phyloP scores from a whole-genome alignment of 2,329 filamentous ascomycete genomes.

The Penicillium sp. region DNA sequence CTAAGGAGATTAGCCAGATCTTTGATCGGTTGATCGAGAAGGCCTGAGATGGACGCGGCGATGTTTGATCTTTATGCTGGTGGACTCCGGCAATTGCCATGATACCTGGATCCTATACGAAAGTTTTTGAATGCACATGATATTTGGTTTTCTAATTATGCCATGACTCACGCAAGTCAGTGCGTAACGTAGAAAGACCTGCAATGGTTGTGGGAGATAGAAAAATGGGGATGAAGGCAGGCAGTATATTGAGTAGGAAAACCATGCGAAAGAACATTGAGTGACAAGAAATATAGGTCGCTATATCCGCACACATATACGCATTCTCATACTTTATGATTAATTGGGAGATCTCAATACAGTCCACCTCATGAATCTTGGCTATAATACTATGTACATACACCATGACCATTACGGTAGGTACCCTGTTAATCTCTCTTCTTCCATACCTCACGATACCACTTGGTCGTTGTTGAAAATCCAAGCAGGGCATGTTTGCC shows the following conservation, averaged over 20 bases:
- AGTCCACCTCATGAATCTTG: neutral
- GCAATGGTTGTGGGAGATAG: neutral
- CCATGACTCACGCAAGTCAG: neutral
- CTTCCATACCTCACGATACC: no score
- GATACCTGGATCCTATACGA: neutral
- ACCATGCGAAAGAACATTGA: neutral
- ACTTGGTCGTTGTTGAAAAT: no score
- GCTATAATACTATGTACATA: no score
- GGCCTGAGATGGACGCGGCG: conserved; percentile 35
- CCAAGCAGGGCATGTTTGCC: no score
- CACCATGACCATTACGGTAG: no score
- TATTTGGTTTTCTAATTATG: neutral
- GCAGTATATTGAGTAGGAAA: neutral
- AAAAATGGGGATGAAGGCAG: no score
- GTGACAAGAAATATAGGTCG: neutral
- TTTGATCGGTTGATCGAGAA: conserved; percentile 71
- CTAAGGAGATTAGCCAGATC: conserved; percentile 66
- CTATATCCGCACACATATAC: no score
- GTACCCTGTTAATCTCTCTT: no score
- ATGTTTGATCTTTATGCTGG: neutral
- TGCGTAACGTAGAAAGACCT: neutral
- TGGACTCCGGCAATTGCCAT: neutral
- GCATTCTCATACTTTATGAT: neutral
- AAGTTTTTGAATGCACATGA: neutral
- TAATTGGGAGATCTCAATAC: neutral